These are phyloP conservation scores for Raphidocelis subcapitata DNA, from an alignment of 139 green algal species.

Conservation along the genomic window DNA sequence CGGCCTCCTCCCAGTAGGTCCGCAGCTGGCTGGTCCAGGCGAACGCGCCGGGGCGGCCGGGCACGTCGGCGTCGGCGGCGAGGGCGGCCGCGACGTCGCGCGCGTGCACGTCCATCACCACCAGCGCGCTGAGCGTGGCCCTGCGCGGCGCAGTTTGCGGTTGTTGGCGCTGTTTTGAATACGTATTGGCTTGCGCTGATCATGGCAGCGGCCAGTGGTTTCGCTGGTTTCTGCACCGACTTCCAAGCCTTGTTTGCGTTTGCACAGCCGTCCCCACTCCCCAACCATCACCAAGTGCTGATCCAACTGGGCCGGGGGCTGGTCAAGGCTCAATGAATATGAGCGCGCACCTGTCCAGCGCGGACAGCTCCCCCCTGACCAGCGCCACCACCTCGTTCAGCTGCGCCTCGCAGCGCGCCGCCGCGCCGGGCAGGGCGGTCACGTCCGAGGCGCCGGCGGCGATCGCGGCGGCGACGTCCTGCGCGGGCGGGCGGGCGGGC, in stretches of 20 bases:
- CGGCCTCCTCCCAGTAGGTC: conserved; percentile 69
- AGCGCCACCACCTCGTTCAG: conserved; percentile 49
- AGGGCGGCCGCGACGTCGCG: conserved; percentile 60
- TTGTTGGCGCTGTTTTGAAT: no score
- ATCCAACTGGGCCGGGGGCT: no score
- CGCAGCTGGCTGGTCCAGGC: conserved; percentile 74
- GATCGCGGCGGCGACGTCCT: conserved; percentile 35
- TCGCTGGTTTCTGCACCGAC: no score
- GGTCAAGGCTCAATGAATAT: no score
- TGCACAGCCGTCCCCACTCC: conserved; percentile 3
- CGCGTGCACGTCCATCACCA: conserved; percentile 84
- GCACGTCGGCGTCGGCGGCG: conserved; percentile 41
- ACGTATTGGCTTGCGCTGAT: no score
- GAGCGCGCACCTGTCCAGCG: conserved; percentile 35
- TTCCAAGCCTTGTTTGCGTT: no score
- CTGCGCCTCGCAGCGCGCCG: conserved; percentile 31
- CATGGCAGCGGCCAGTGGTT: no score
- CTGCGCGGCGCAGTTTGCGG: not conserved
- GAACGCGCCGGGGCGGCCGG: conserved; percentile 64
- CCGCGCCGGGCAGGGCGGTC: conserved; percentile 8
- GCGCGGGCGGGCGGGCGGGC: no score
- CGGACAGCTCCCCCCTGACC: conserved; percentile 49
- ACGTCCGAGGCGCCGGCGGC: not conserved
- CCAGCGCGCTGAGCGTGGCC: conserved; percentile 67
- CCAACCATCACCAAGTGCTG: no score